Evolutionary conservation across 805 yeast genomes (phyloP), one percentile per base, ranked within the genome.

Genomic region (Candida pseudofarinosa): DNA sequence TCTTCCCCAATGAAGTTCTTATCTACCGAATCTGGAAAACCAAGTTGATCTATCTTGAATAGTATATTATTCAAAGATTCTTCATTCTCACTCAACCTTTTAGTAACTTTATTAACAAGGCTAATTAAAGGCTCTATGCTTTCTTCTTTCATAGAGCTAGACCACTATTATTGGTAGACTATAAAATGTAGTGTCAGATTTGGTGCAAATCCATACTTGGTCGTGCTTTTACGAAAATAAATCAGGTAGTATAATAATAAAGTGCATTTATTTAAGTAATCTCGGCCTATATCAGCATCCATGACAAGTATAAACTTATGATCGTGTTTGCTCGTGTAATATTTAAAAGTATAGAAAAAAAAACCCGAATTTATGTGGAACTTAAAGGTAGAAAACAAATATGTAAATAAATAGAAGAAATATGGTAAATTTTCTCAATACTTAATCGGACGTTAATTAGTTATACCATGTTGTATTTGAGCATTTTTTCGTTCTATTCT

Each of bases 401-500:
- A n/a, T n/a, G n/a, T n/a, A n/a, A n/a, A n/a, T n/a, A n/a, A n/a
- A n/a, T n/a, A n/a, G n/a, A n/a, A n/a, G n/a, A n/a, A n/a, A n/a
- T n/a, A n/a, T n/a, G n/a, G n/a, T n/a, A n/a, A n/a, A n/a, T n/a
- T n/a, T n/a, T n/a, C n/a, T n/a, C n/a, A n/a, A n/a, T n/a, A n/a
- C n/a, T n/a, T n/a, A n/a, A n/a, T n/a, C n/a, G n/a, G n/a, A 23
- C 28, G 10, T 23, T 23, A 23, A 23, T 23, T 23, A 23, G 28
- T 23, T 7, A 23, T 23, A 7, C 28, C 28, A 23, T 45, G 47
- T 39, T 50, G 51, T 23, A 38, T 36, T 26, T 48, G 51, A 18
- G 88, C 90, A 41, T 74, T 62, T 52, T 85, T 78, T 51, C 98
- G 72, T 61, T 90, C 97, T 48, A 85, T 84, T 55, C 86, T 83